Base-by-base conservation (phyloP, 2,329 filamentous ascomycete genomes). In the Raffaelea deltoideospora region DNA sequence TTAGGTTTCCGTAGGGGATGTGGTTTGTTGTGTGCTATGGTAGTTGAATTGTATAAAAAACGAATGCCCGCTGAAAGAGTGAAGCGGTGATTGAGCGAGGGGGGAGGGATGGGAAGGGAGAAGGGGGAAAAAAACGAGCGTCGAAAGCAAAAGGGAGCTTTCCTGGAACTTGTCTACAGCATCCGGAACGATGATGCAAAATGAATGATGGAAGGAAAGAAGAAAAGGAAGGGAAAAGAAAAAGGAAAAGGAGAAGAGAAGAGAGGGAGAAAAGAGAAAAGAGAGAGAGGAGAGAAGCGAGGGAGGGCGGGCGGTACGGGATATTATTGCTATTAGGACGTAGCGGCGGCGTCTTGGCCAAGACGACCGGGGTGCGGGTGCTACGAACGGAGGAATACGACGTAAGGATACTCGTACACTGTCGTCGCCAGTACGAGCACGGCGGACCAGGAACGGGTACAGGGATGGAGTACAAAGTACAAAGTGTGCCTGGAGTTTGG, bases 61-160 rank as follows among this genome's bases (percentile, higher is more conserved):
- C 61, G 76, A 82, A 65, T 76, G 78, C 72, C 81, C 80, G 81
- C 81, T 86, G 64, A 87, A 85, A 59, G 82, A 84, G 76, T 84
- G 79, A 83, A 83, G 78, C 78, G 77, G 77, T 78, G 53, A 59
- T 65, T n/a, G 54, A 49, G 45, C 43, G n/a, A n/a, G n/a, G n/a
- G n/a, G n/a, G n/a, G n/a, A n/a, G n/a, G n/a, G n/a, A n/a, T n/a
- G n/a, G n/a, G n/a, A 41, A 48, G 50, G 43, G 43, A 52, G 48
- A 50, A 54, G 53, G 29, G 35, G 55, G 50, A 50, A 57, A 22
- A 7, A 64, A 63, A 55, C 56, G 63, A 61, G 61, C 53, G 60
- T 62, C 59, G 63, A 67, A 65, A 66, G 61, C 58, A 52, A 57
- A 54, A 53, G 49, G 48, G 18, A 54, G 52, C 52, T 54, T 57